Base-by-base conservation (phyloP, 2,329 filamentous ascomycete genomes). In the Colletotrichum cuscutae region DNA sequence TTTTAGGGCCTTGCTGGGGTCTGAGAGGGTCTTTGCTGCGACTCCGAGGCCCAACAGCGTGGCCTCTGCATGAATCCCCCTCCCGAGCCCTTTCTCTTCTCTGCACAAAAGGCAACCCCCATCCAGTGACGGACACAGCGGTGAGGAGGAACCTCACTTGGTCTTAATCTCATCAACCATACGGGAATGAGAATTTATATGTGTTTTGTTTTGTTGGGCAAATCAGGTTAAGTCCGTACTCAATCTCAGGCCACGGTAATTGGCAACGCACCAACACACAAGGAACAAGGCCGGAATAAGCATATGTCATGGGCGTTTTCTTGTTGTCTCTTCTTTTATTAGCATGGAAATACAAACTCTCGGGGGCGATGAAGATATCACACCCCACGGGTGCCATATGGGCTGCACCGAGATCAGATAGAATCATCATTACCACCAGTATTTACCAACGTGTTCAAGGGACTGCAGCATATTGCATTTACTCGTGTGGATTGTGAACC, bases 221-320 rank as follows among this genome's bases (percentile, higher is more conserved):
- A 24, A 28, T 61, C 15, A 24, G 61, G 54, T 61, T 46, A 54
- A 26, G 64, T 35, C 26, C 37, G 4, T 7, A n/a, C 52, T 37
- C 15, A 68, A 13, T 46, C 32, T 60, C 58, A 46, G 15, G 59
- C 57, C 54, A 59, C n/a, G 56, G 28, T 49, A 56, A n/a, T 3
- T 65, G 66, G 42, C 49, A 62, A 32, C 19, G 42, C 15, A 49
- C 60, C 37, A 49, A 30, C 52, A 69, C 30, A 46, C 60, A 32
- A 70, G 59, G 66, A 59, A 53, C 65, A 65, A 65, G 66, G 67
- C 66, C 56, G 66, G 66, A 65, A 65, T 61, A 65, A 65, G 71
- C 71, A 73, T 73, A 73, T 49, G 61, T 73, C 49, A 65, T 37
- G 35, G 70, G 71, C 71, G 71, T 73, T 73, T 68, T 49, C 15